Conservation (phyloP, 2,329 filamentous ascomycete species). For the Xylogone sp. region DNA sequence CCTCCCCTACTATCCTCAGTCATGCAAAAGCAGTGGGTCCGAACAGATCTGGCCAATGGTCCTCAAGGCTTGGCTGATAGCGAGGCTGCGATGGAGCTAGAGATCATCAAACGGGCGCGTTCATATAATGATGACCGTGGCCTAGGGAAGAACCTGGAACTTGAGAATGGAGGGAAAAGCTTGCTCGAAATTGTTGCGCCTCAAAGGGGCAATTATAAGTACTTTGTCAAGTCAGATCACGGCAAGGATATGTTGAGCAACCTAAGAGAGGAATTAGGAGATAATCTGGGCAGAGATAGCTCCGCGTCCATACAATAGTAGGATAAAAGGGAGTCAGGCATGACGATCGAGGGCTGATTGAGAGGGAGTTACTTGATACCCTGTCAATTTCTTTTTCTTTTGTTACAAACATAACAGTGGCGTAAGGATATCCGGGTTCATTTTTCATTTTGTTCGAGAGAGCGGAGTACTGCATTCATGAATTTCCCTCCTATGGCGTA, state of each 20-base stretch:
- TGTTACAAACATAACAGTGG: too few species aligned
- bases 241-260: conserved; percentile 3
- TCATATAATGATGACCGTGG: conserved; percentile 25
- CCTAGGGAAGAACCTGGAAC: conserved; percentile 24
- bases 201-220: conserved; percentile 9
- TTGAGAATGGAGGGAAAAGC: conserved; percentile 20
- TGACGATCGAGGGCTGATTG: background rate
- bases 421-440: too few species aligned
- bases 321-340: background rate
- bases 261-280: conserved; percentile 2
- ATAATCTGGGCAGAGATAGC: background rate
- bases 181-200: conserved; percentile 20
- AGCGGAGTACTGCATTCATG: too few species aligned
- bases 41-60: conserved; percentile 16
- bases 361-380: background rate
- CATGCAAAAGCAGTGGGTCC: conserved; percentile 20
- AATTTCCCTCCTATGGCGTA: too few species aligned
- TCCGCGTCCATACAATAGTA: background rate
- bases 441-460: too few species aligned
- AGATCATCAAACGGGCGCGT: conserved; percentile 23
- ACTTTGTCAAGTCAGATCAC: conserved; percentile 13
- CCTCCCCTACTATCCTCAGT: conserved; percentile 21
- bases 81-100: conserved; percentile 24
- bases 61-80: conserved; percentile 17
- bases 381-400: background rate